Percentiles rank a stretch among this genome's conserved stretches.
These are phyloP conservation scores for Umbelopsis isabellina DNA, from an alignment of 192 early-diverging fungal genomes.

Conservation along the genomic window DNA sequence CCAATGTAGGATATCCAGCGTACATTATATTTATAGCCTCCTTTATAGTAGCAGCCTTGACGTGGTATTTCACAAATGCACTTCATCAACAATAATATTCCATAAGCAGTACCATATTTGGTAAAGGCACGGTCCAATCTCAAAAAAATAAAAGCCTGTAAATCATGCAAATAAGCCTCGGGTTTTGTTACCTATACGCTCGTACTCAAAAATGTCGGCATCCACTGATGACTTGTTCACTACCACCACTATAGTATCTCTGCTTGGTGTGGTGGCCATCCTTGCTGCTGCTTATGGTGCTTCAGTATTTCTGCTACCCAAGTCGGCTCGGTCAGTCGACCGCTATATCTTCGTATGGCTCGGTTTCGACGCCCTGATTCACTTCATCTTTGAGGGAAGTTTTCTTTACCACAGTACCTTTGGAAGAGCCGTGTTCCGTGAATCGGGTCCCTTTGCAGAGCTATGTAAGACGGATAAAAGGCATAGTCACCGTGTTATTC, in stretches of 20 bases:
- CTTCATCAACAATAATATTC: background rate
- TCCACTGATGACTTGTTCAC: constrained; percentile 1
- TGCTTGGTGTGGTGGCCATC: constrained; percentile 22
- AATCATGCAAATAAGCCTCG: background rate
- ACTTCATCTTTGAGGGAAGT: constrained; percentile 40
- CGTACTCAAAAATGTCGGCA: constrained; percentile 1
- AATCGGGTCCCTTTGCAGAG: constrained; percentile 27
- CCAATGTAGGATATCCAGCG: constrained; percentile 6
- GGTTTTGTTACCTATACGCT: background rate
- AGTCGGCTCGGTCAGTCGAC: constrained; percentile 20
- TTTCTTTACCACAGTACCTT: constrained; percentile 36
- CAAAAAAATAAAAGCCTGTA: too few relatives aligned
- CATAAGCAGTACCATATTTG: background rate
- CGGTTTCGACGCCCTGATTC: constrained; percentile 35
- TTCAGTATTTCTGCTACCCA: constrained; percentile 18
- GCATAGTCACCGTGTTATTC: background rate
- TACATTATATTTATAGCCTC: constrained; percentile 3
- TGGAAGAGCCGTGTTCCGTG: constrained; percentile 28
- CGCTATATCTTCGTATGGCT: constrained; percentile 33
- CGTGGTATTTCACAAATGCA: constrained; percentile 9
- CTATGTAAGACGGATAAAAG: constrained; percentile 30
- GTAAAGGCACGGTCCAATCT: background rate
- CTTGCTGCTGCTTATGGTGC: constrained; percentile 21
- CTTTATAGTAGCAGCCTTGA: background rate
- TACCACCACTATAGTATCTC: constrained; percentile 22